These are phyloP conservation scores for Penicillium daleae DNA, from an alignment of 495 filamentous ascomycete species.

Conservation along the genomic window DNA sequence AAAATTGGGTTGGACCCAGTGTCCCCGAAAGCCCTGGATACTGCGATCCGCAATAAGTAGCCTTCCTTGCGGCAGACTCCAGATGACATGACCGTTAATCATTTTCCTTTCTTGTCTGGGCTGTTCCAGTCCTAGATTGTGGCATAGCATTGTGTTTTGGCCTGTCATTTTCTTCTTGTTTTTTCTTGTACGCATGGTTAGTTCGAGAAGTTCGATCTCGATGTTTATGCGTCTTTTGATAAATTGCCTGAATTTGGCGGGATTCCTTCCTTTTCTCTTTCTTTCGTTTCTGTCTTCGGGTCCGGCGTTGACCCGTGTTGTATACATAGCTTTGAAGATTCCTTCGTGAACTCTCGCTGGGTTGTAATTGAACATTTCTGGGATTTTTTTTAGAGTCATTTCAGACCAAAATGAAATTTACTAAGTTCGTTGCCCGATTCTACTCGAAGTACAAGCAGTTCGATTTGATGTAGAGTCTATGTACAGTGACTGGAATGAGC, in stretches of 20 bases:
- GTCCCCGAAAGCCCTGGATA: slow-evolving; percentile 56
- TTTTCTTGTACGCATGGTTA: slow-evolving; percentile 17
- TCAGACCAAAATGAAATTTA: neutral
- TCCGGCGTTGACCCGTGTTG: slow-evolving; percentile 11
- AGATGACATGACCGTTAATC: slow-evolving; percentile 1
- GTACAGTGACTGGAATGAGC: slow-evolving; percentile 28
- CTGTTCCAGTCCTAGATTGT: slow-evolving; percentile 19
- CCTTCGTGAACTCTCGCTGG: neutral
- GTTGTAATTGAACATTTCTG: neutral
- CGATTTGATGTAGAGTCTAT: slow-evolving; percentile 28
- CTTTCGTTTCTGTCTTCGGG: no score
- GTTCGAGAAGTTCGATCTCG: slow-evolving; percentile 9
- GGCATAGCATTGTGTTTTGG: slow-evolving; percentile 21
- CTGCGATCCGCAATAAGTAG: slow-evolving; percentile 52
- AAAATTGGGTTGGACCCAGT: slow-evolving; percentile 71
- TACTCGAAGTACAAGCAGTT: slow-evolving; percentile 11
- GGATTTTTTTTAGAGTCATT: neutral
- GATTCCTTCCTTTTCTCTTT: neutral
- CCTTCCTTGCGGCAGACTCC: neutral
- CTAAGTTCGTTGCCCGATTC: neutral
- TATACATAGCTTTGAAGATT: slow-evolving; percentile 18
- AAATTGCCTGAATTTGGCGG: slow-evolving; percentile 13
- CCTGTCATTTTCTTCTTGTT: neutral
- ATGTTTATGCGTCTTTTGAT: slow-evolving; percentile 14
- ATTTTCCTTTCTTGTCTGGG: slow-evolving; percentile 11